phyloP scores from a whole-genome alignment of 495 filamentous ascomycete species.

The Corynascus novoguineensis region DNA sequence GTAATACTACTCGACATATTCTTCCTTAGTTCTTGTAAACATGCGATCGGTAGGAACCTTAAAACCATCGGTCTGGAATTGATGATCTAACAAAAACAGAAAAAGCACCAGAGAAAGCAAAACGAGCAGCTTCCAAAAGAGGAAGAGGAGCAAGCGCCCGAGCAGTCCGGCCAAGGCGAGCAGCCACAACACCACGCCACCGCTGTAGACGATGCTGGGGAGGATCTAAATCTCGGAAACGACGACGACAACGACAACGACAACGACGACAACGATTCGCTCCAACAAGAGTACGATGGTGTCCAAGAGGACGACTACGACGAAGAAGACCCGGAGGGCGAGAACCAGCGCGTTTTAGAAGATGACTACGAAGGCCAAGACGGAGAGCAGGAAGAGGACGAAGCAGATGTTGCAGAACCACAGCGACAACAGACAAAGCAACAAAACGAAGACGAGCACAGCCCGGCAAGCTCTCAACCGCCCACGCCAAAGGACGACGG shows the following conservation, averaged over 20 bases:
- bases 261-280: constrained; percentile 14
- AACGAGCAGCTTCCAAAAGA: constrained; percentile 20
- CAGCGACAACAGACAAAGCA: constrained; percentile 2
- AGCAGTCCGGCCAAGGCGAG: constrained; percentile 8
- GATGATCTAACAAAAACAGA: neutral
- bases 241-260: constrained; percentile 15
- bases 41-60: constrained; percentile 27
- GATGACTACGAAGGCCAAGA: constrained; percentile 20
- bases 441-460: constrained; percentile 18
- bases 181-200: constrained; percentile 10
- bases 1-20: no score
- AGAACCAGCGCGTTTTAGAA: constrained; percentile 20
- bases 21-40: neutral
- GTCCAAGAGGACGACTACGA: constrained; percentile 21
- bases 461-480: constrained; percentile 27
- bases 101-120: constrained; percentile 10
- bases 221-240: no score
- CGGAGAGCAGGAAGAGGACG: constrained; percentile 20
- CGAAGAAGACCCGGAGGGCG: constrained; percentile 24
- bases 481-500: constrained; percentile 31
- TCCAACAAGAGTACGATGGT: constrained; percentile 10
- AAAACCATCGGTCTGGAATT: neutral
- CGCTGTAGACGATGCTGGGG: constrained; percentile 8
- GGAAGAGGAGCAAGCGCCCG: constrained; percentile 17
- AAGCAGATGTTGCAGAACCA: constrained; percentile 20